Conservation (phyloP, 2,329 filamentous ascomycete species). For the Lasiodiplodia theobromae region DNA sequence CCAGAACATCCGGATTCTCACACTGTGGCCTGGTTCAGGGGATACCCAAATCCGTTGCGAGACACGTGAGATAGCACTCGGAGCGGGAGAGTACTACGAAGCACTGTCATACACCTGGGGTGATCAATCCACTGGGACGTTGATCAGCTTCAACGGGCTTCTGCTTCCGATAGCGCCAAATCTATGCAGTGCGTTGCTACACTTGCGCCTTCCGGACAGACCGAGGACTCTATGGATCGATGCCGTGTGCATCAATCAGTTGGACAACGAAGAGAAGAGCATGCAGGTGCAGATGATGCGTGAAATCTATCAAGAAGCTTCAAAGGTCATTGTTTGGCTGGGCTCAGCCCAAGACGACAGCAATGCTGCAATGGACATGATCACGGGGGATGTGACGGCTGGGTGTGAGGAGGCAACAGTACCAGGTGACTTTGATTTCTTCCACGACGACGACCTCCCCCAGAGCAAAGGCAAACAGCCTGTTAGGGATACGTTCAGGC, state of each 20-base stretch:
- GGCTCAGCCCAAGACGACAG: not conserved
- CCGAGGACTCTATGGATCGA: constrained; percentile 31
- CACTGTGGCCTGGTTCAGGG: not conserved
- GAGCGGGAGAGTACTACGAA: constrained; percentile 10
- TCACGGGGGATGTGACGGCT: not conserved
- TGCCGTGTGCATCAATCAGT: constrained; percentile 31
- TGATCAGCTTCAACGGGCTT: not conserved
- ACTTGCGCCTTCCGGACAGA: constrained; percentile 8
- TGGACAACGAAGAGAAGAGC: constrained; percentile 24
- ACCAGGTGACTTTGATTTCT: not conserved
- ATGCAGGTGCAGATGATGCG: constrained; percentile 30
- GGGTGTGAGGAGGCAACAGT: not conserved
- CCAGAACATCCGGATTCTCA: not conserved
- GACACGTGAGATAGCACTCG: not conserved
- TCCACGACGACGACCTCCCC: not conserved
- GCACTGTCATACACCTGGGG: constrained; percentile 33
- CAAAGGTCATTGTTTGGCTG: not conserved
- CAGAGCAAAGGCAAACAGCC: not conserved
- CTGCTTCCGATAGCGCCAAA: constrained; percentile 10
- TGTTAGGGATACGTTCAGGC: not conserved
- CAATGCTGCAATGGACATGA: not conserved
- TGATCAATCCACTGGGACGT: not conserved
- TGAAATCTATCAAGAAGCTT: constrained; percentile 22
- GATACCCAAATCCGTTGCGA: not conserved
- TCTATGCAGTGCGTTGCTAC: constrained; percentile 4